Evolutionary conservation across 768 basidiomycete genomes (phyloP).

Genomic region (Collybia sp.): DNA sequence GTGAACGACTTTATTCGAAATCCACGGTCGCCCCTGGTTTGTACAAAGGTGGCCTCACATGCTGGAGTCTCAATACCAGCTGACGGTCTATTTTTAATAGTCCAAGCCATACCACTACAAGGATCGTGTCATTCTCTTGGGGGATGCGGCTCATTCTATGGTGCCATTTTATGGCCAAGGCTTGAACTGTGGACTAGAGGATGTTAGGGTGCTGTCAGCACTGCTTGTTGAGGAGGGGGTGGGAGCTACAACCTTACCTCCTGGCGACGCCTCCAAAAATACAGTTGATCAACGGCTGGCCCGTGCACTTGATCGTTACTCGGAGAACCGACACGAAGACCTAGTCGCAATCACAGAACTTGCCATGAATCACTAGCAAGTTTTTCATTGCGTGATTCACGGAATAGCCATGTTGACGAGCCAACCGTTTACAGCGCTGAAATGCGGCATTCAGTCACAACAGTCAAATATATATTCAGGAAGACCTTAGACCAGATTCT

Average conservation of each 20-base stretch:
- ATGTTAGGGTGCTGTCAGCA: conserved; percentile 83
- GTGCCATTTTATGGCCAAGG: conserved; percentile 99
- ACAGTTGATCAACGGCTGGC: conserved; percentile 53
- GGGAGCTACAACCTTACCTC: conserved; percentile 34
- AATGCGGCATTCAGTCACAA: conserved; percentile 92
- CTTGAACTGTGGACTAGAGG: conserved; percentile 95
- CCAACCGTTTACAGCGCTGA: conserved; percentile 56
- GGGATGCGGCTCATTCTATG: conserved; percentile 97
- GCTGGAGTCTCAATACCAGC: conserved; percentile 14
- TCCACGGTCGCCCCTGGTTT: conserved; percentile 86
- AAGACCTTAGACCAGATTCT: conserved; percentile 76
- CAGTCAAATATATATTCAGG: conserved; percentile 71
- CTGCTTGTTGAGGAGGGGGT: conserved; percentile 72
- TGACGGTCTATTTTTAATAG: conserved; percentile 35
- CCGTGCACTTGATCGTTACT: conserved; percentile 72
- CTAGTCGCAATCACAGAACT: conserved; percentile 87
- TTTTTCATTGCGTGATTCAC: conserved; percentile 11
- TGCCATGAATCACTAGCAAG: conserved; percentile 97
- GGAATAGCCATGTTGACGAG: conserved; percentile 10
- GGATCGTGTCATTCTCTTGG: conserved; percentile 83
- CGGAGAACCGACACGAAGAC: conserved; percentile 80
- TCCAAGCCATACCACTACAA: conserved; percentile 86
- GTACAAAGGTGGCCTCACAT: conserved; percentile 67
- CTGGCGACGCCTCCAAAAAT: conserved; percentile 22
- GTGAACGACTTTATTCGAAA: conserved; percentile 77